Evolutionary conservation across 225 moss, liverwort and hornwort species (phyloP), one percentile per base, ranked within the genome.

Genomic region (Marchantia paleacea): DNA sequence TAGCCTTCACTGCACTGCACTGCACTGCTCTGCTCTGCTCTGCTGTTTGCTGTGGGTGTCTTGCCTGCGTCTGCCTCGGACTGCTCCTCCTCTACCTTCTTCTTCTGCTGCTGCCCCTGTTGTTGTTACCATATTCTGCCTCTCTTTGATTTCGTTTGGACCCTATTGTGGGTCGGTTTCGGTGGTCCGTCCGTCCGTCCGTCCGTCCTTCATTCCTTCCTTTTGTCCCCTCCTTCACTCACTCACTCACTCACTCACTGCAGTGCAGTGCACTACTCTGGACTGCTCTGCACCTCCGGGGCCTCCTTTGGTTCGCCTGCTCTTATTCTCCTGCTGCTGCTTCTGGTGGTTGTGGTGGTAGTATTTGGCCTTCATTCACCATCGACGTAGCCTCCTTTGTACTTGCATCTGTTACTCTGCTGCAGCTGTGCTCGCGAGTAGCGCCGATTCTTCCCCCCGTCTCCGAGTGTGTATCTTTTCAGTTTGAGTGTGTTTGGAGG

Each of bases 161-260:
- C 39, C 28, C 47, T 11, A 69, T 39, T 0, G 72, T 0, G 26
- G 72, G 72, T 72, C 51, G 51, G 47, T 52, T 25, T 47, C 8
- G 29, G 49, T 71, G 15, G 22, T 72, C 52, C 26, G 10, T 51
- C 51, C 72, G 49, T 22, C 72, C 24, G 18, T 72, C 69, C 49
- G 72, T 72, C 72, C 51, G 51, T 51, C 72, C 72, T 72, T 72
- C 51, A n/a, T 57, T 57, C 57, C 57, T 57, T 57, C 13, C 19
- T 57, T 57, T 5, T 57, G 57, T 57, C 57, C 13, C 57, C 19
- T 12, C 39, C 39, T 39, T 2, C 39, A 2, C 39, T 39, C 39
- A 5, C 5, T 39, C 39, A 39, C 39, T 39, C 39, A 39, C 39
- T 39, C 39, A 39, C 39, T 39, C 3, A 39, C 3, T 39, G 39